Base-by-base conservation (phyloP, 306 rosid genomes). In the Alnus glutinosa region DNA sequence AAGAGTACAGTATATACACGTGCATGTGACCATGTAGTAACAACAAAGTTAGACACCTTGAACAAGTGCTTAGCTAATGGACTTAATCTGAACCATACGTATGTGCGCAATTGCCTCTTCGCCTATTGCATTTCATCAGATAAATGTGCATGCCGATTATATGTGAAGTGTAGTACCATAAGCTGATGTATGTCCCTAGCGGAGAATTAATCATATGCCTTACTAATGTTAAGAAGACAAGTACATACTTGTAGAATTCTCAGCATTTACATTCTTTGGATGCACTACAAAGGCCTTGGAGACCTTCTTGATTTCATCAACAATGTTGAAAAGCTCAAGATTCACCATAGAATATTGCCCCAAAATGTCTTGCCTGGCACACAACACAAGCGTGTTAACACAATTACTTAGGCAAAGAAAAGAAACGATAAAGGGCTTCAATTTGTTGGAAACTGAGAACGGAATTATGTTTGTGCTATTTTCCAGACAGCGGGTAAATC, bases 331-430 rank as follows among this genome's bases (percentile, higher is more conserved):
- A 28, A 92, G 98, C 92, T 92, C 95, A 12, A 92, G 93, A 80
- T 92, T 92, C 77, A 92, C 92, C 98, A 94, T 94, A 1, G 97
- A 92, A 83, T 94, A 94, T 64, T 94, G 98, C 73, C 95, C 91
- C 54, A 94, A 51, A 64, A 94, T 89, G 81, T 92, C 97, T 78
- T 92, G 97, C 98, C 92, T 89, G 77, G 51, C 9, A 61, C 54
- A 78, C 70, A 77, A 74, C 44, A 59, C 55, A 62, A 72, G 51
- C 32, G 69, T 68, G 62, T 47, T 14, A 62, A 64, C 80, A 48
- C 71, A 30, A 59, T 23, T 23, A 23, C 28, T 23, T 23, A 23
- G 28, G 28, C 28, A 23, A 23, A 23, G 28, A 23, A 23, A 3
- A 49, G 1, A 1, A 76, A 30, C 1, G 2, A 44, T 5, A 58